Base-by-base conservation (phyloP, 805 yeast species). In the Yarrowia deformans region DNA sequence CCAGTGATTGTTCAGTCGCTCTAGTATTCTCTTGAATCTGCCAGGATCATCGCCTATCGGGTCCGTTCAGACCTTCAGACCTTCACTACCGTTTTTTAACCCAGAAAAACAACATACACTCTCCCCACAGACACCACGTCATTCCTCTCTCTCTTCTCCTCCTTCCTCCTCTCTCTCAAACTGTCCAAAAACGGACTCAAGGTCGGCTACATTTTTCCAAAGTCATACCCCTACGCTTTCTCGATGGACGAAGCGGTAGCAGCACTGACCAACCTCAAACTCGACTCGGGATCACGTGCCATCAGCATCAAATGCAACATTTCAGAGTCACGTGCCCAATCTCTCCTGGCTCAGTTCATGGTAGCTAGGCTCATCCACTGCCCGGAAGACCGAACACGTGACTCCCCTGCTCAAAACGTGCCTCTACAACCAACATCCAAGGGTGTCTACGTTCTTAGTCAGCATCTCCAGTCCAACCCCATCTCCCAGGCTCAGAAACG, bases 351-450 rank as follows among this genome's bases (percentile, higher is more conserved):
- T 12, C 56, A 63, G 37, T 73, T 74, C 48, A 48, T 74, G 69
- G 39, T 34, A 10, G 71, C 75, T 2, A 70, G 69, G 71, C 77
- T 91, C 1, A 72, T 92, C 10, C 97, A 92, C 75, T 84, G 86
- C 14, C 97, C 97, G 0, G 84, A 85, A 2, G 93, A 90, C 71
- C 80, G 94, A 73, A 91, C 97, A 0, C 76, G 90, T 52, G 72
- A 75, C 14, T 79, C 76, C 50, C 82, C 88, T 7, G 83, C 83
- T 64, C 78, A 74, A 0, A 80, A 78, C 4, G 79, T 81, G 0
- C 70, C 81, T 1, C 75, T 91, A 37, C 98, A 94, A 75, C 97
- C 97, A 4, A 91, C 97, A 0, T 93, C 98, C 0, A 94, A 94
- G 75, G 98, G 98, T 1, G 87, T 92, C 8, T 88, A 92, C 0